These are phyloP conservation scores for Angophora floribunda DNA, from an alignment of 345 rosid genomes.

Conservation along the genomic window DNA sequence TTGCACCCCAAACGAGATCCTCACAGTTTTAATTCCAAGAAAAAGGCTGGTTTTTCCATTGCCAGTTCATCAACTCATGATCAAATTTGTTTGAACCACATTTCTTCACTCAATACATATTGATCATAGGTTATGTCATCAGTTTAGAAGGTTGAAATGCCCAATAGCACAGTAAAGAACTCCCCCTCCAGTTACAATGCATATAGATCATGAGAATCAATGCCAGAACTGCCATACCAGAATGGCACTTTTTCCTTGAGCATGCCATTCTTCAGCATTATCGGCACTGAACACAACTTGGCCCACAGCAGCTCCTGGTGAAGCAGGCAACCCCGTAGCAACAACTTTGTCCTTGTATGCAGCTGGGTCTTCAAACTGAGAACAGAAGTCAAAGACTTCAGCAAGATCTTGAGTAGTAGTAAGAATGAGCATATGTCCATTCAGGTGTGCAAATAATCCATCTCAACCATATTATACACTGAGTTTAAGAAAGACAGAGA, in stretches of 20 bases:
- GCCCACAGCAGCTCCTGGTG: constrained; percentile 95
- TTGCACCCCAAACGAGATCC: background rate
- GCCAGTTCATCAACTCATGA: background rate
- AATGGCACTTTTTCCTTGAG: constrained; percentile 76
- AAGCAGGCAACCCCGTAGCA: constrained; percentile 86
- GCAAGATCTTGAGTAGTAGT: background rate
- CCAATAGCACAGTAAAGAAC: background rate
- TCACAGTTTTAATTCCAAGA: background rate
- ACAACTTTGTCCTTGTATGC: constrained; percentile 77
- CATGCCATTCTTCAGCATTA: constrained; percentile 94
- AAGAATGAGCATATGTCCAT: background rate
- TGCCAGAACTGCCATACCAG: constrained; percentile 27
- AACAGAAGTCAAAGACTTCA: background rate
- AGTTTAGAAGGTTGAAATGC: background rate
- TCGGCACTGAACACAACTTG: constrained; percentile 81
- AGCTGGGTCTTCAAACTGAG: constrained; percentile 72
- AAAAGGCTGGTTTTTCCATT: background rate
- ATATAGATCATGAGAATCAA: background rate
- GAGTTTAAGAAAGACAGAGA: background rate
- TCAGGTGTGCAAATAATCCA: background rate
- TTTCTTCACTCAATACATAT: background rate
- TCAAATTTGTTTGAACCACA: background rate
- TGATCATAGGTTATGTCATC: background rate
- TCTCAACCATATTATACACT: background rate
- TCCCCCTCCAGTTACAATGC: background rate